Evolutionary conservation across 1,139 yeast species (phyloP).

Genomic region (Scheffersomyces stambukii): DNA sequence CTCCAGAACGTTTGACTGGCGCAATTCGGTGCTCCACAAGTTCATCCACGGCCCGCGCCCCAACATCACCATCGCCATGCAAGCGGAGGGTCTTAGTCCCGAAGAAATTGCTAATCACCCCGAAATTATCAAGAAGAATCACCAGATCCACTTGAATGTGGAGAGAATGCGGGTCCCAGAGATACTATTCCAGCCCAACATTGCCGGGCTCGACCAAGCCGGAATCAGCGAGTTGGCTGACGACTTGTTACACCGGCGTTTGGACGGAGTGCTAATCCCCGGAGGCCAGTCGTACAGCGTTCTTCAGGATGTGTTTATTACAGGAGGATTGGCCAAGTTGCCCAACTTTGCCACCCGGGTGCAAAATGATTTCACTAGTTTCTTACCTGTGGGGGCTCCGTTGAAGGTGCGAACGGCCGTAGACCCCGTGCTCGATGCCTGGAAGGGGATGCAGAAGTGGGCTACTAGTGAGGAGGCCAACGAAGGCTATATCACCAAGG

Average conservation of each 20-base stretch:
- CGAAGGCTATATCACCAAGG: conserved; percentile 52
- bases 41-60: conserved; percentile 89
- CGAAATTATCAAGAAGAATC: conserved; percentile 45
- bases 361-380: conserved; percentile 57
- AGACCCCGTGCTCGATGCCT: conserved; percentile 74
- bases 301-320: conserved; percentile 63
- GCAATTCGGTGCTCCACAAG: conserved; percentile 70
- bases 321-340: conserved; percentile 80
- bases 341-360: conserved; percentile 67
- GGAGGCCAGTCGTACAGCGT: conserved; percentile 54
- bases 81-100: conserved; percentile 39
- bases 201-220: conserved; percentile 95
- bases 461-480: conserved; percentile 47
- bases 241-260: conserved; percentile 59
- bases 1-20: conserved; percentile 78
- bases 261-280: conserved; percentile 46
- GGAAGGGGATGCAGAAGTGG: conserved; percentile 95
- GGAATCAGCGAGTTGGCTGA: conserved; percentile 78
- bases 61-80: conserved; percentile 38
- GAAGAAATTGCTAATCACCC: conserved; percentile 45
- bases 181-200: conserved; percentile 86
- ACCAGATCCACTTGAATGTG: conserved; percentile 84
- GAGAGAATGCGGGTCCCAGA: conserved; percentile 94
- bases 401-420: conserved; percentile 59
- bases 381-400: conserved; percentile 67